Evolutionary conservation across 305 asterid genomes (phyloP).

Genomic region (Ajuga reptans): DNA sequence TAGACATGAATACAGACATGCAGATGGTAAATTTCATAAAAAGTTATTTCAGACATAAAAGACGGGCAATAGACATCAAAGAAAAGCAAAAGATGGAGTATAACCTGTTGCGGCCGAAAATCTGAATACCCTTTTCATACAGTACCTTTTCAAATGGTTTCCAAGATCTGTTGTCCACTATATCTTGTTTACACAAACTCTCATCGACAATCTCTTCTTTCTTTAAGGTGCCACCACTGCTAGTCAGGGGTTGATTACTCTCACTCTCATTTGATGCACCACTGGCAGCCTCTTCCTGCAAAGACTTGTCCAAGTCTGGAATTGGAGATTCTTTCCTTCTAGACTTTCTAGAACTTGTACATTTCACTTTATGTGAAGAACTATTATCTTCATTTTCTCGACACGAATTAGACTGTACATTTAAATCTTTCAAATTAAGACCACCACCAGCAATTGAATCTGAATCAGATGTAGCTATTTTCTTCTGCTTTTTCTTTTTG

Average conservation of each 20-base stretch:
- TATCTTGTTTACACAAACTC: conserved; percentile 40
- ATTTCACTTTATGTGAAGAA: conserved; percentile 41
- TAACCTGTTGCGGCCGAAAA: conserved; percentile 87
- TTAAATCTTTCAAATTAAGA: conserved; percentile 40
- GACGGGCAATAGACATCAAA: conserved; percentile 3
- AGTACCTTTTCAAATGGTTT: conserved; percentile 83
- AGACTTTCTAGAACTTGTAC: conserved; percentile 46
- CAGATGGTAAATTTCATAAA: neutral
- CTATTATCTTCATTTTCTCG: conserved; percentile 52
- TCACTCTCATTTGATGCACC: conserved; percentile 46
- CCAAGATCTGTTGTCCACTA: conserved; percentile 57
- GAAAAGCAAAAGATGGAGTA: conserved; percentile 26
- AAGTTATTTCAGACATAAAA: neutral
- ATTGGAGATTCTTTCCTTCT: conserved; percentile 46
- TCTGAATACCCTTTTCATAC: conserved; percentile 87
- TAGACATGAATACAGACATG: conserved; percentile 11
- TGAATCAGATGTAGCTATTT: conserved; percentile 46
- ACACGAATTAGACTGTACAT: conserved; percentile 31
- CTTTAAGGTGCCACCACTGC: conserved; percentile 41
- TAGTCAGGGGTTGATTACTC: conserved; percentile 35
- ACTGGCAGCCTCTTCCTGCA: conserved; percentile 44
- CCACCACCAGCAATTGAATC: conserved; percentile 48
- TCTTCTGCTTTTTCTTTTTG: conserved; percentile 70
- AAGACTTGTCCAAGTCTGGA: conserved; percentile 37
- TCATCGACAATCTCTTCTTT: conserved; percentile 50